Base-by-base conservation (phyloP, 176 grass and related monocot species). In the Avena insularis region DNA sequence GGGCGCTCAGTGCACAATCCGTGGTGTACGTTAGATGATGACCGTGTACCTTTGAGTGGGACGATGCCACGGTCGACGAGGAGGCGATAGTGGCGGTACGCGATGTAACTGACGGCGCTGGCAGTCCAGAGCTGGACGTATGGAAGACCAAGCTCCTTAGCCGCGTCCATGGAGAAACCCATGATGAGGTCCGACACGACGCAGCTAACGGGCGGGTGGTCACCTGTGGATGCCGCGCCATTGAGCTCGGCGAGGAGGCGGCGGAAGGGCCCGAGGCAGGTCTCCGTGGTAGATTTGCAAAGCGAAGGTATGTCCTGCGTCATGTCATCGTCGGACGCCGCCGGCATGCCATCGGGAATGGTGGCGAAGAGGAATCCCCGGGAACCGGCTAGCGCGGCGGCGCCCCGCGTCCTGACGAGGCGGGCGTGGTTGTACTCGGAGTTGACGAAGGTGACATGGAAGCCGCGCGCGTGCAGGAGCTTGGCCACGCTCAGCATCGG, bases 221-320 rank as follows among this genome's bases (percentile, higher is more conserved):
- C 68, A 10, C 17, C 20, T 8, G 20, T 23, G 20, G 58, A 61
- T n/a, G 9, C 19, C 9, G 68, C 38, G 1, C 6, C 68, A 43
- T 92, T 95, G 8, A 97, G 89, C 7, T 31, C 57, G 2, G 86
- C 51, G 25, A 97, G 78, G 50, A 97, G 90, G 61, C 87, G 54
- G 49, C 85, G 86, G 64, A 97, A 95, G 19, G 89, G 95, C 15
- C 12, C 56, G 1, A 90, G 69, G 48, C 93, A 95, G 13, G 90
- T 90, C 74, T 80, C 88, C 1, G 59, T 88, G 65, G 82, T 88
- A 31, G 93, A 97, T 9, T 45, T 31, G 85, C 91, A 95, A 21
- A 97, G 57, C 5, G 83, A 36, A 0, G 92, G 79, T 77, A 95
- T 89, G 91, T 94, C 92, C 87, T 93, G 95, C n/a, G 85, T 97